Evolutionary conservation across 2,329 filamentous ascomycete genomes (phyloP), one percentile per base, ranked within the genome.

Genomic region (Penicillium sp.): DNA sequence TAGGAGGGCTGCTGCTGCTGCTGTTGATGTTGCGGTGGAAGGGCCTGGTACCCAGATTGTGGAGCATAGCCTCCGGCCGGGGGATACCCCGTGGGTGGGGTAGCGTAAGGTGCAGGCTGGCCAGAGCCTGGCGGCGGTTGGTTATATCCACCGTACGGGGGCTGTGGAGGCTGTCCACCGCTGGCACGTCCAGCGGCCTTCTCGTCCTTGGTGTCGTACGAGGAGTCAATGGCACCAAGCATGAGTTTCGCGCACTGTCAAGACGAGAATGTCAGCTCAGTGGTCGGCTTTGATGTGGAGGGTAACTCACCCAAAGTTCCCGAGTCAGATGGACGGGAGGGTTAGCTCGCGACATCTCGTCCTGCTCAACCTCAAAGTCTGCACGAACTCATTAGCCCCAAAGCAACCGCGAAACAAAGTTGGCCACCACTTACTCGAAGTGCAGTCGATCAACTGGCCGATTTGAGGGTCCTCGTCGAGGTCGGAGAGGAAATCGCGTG

Each of bases 301-400:
- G 19, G 7, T 14, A 17, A 47, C 62, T 40, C 58, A 74, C 73
- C 80, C 80, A 84, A 37, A 83, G 73, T 51, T 83, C 80, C 7
- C 79, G 78, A 3, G 80, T 82, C 27, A 84, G 66, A 50, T 83
- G 73, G 18, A 83, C 75, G 3, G 79, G 79, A 6, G 79, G 80
- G 43, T 76, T 73, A 18, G 78, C 77, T 33, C 74, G 73, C 1
- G 76, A 70, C 80, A 84, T 82, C 56, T 83, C 79, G 33, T 80
- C 78, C 46, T 80, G 79, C 58, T 84, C 81, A 49, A 81, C 79
- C 63, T 84, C 81, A 53, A 77, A 84, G 65, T 84, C 79, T 80
- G 52, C 38, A 16, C 14, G 15, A 7, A 31, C 30, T 33, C 38
- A 39, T 49, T 54, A 54, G 56, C 53, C 51, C 20, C 5, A 3